These are phyloP conservation scores for Pyricularia pennisetigena DNA, from an alignment of 2,329 filamentous ascomycete genomes.

Conservation along the genomic window DNA sequence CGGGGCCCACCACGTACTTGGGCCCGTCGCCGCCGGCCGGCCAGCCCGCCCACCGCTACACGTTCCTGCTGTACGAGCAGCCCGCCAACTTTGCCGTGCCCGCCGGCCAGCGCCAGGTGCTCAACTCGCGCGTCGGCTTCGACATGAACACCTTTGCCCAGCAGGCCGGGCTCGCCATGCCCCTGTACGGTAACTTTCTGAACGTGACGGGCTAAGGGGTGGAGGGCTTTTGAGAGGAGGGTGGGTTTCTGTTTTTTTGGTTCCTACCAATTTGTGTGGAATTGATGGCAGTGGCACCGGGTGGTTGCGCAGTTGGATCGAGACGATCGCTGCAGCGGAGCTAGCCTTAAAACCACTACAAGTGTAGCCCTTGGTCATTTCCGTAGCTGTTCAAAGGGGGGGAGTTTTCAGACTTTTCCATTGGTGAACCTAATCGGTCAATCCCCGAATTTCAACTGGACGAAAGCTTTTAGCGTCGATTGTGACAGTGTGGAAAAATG, in stretches of 20 bases:
- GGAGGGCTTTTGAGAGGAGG: background rate
- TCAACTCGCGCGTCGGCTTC: constrained; percentile 7
- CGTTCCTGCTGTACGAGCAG: constrained; percentile 26
- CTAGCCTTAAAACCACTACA: too few relatives aligned
- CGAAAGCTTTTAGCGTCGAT: too few relatives aligned
- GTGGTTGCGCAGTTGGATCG: too few relatives aligned
- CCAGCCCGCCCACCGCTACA: constrained; percentile 26
- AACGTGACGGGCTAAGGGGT: constrained; percentile 8
- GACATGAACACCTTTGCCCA: constrained; percentile 7
- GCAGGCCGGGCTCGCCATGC: constrained; percentile 6
- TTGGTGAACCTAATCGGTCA: too few relatives aligned
- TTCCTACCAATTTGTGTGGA: too few relatives aligned
- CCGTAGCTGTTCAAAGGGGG: too few relatives aligned
- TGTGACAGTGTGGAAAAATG: too few relatives aligned
- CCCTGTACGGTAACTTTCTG: constrained; percentile 9
- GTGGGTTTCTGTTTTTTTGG: background rate
- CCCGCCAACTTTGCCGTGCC: constrained; percentile 22
- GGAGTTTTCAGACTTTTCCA: too few relatives aligned
- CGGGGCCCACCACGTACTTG: constrained; percentile 14
- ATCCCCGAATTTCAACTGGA: too few relatives aligned
- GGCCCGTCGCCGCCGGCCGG: constrained; percentile 22
- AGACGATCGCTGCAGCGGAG: too few relatives aligned
- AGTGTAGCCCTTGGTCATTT: too few relatives aligned
- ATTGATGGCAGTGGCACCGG: too few relatives aligned
- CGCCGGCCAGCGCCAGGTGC: background rate